A percentile compares a stretch with the other conserved stretches of the same genome.
Conservation (phyloP, 108 stramenopile genomes). For the Nitzschia sp. region DNA sequence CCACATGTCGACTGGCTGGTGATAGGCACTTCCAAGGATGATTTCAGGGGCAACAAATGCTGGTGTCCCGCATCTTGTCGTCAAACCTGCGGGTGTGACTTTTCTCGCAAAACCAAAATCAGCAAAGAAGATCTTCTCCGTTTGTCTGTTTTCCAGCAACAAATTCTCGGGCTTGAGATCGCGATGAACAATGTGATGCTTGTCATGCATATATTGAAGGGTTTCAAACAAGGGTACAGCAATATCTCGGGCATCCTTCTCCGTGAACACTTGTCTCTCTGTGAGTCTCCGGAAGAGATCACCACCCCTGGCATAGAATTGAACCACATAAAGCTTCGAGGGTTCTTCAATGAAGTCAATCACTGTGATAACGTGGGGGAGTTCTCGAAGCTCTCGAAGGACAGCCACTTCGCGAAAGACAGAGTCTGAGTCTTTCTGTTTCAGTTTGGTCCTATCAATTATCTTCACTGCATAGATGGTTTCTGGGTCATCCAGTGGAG, state of each 20-base stretch:
- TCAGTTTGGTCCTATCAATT: slow-evolving; percentile 37
- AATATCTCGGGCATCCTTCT: slow-evolving; percentile 82
- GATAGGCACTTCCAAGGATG: slow-evolving; percentile 56
- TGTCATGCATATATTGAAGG: slow-evolving; percentile 70
- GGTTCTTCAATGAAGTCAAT: slow-evolving; percentile 79
- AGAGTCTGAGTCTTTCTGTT: slow-evolving; percentile 49
- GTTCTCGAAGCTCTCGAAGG: slow-evolving; percentile 32
- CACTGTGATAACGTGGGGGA: slow-evolving; percentile 67
- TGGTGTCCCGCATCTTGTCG: slow-evolving; percentile 85
- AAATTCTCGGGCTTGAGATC: slow-evolving; percentile 91
- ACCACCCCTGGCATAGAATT: slow-evolving; percentile 82
- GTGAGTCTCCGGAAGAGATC: slow-evolving; percentile 92
- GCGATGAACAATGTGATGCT: slow-evolving; percentile 82
- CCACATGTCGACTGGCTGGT: slow-evolving; percentile 89
- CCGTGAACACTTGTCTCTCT: slow-evolving; percentile 66
- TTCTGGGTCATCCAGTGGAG: slow-evolving; percentile 17
- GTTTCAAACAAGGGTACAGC: slow-evolving; percentile 61
- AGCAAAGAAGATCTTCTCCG: slow-evolving; percentile 61
- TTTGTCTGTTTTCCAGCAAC: slow-evolving; percentile 49
- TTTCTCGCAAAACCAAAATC: slow-evolving; percentile 94
- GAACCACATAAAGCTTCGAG: slow-evolving; percentile 69
- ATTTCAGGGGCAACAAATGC: slow-evolving; percentile 95
- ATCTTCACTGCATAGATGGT: slow-evolving; percentile 44
- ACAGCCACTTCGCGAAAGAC: slow-evolving; percentile 67
- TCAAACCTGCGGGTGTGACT: slow-evolving; percentile 55